Conservation (phyloP, 768 basidiomycete genomes). For the Amanita molliuscula region DNA sequence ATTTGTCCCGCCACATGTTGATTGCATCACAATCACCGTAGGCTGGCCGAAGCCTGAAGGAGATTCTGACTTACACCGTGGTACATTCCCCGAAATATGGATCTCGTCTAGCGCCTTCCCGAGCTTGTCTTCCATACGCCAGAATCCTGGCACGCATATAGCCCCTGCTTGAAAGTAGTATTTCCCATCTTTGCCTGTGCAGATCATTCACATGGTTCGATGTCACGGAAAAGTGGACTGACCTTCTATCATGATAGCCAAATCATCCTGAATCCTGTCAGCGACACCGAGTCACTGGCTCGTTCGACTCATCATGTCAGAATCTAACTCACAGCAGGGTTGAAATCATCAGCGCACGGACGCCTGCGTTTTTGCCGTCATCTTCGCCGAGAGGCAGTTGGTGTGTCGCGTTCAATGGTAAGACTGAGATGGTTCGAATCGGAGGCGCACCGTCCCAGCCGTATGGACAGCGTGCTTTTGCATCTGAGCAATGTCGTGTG, state of each 20-base stretch:
- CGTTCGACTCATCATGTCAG: neutral
- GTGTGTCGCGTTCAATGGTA: slow-evolving; percentile 37
- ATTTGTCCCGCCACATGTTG: neutral
- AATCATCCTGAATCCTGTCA: slow-evolving; percentile 43
- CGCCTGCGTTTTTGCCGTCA: slow-evolving; percentile 26
- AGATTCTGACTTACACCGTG: slow-evolving; percentile 43
- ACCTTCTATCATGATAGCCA: slow-evolving; percentile 56
- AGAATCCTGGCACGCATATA: slow-evolving; percentile 63
- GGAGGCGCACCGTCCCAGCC: slow-evolving; percentile 37
- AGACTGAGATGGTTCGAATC: slow-evolving; percentile 41
- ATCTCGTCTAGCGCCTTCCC: slow-evolving; percentile 66
- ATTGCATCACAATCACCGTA: neutral
- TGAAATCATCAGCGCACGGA: slow-evolving; percentile 51
- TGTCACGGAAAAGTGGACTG: neutral
- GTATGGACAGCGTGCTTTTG: slow-evolving; percentile 7
- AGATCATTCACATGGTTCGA: neutral
- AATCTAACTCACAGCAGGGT: slow-evolving; percentile 46
- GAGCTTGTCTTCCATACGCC: slow-evolving; percentile 71
- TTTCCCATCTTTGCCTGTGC: slow-evolving; percentile 48
- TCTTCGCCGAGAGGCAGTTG: slow-evolving; percentile 31
- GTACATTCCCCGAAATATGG: slow-evolving; percentile 59
- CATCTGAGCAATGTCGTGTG: slow-evolving; percentile 25
- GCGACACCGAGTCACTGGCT: neutral
- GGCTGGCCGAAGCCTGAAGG: neutral
- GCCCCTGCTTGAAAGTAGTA: slow-evolving; percentile 72